phyloP scores from a whole-genome alignment of 73 alveolate species.

The Tetrahymena malaccensis region DNA sequence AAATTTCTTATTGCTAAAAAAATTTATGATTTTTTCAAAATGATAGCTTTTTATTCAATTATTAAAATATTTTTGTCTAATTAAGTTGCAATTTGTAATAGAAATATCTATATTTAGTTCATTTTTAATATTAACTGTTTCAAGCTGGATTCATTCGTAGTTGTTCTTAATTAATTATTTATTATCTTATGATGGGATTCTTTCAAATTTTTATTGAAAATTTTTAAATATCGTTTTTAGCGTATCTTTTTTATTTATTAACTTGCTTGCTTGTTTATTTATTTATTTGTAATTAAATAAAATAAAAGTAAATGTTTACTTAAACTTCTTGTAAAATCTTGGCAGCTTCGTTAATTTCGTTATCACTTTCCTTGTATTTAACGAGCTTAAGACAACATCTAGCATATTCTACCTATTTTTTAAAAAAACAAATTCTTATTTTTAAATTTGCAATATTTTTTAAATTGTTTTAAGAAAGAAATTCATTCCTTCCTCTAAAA shows the following conservation, averaged over 20 bases:
- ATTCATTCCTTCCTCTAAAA: no score
- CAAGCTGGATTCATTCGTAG: background rate
- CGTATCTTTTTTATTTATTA: background rate
- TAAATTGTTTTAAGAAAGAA: background rate
- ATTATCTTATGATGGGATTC: no score
- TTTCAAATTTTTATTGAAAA: background rate
- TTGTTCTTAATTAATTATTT: no score
- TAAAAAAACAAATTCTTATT: background rate
- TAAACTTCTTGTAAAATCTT: slow-evolving; percentile 81
- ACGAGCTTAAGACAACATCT: slow-evolving; percentile 52
- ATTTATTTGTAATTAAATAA: background rate
- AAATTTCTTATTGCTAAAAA: no score
- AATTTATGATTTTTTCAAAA: no score
- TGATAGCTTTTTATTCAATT: no score
- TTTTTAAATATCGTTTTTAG: background rate
- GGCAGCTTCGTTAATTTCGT: slow-evolving; percentile 78
- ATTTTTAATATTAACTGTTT: no score
- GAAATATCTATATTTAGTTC: no score
- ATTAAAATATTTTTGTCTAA: no score
- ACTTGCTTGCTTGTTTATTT: no score
- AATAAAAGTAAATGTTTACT: background rate
- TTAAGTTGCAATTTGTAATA: no score
- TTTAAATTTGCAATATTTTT: background rate
- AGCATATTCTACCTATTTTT: slow-evolving; percentile 65
- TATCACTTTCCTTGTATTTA: slow-evolving; percentile 70